phyloP scores from a whole-genome alignment of 352 stramenopile species.

The Globisporangium cystogenes region DNA sequence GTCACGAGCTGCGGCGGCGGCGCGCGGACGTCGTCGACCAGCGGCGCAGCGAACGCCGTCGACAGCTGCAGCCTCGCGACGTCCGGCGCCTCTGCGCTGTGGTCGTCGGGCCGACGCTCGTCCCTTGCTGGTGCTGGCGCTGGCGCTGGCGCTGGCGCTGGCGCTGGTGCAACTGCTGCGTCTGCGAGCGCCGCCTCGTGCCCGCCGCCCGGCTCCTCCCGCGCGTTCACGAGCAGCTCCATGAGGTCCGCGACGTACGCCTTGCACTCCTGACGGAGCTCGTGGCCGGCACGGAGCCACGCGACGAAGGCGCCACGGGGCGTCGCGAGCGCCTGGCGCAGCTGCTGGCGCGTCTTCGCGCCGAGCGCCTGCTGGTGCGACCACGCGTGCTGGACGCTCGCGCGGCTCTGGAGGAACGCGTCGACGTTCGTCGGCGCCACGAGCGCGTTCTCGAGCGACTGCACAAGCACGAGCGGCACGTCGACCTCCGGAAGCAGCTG shows the following conservation, averaged over 20 bases:
- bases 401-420: constrained; percentile 80
- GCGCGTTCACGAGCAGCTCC: constrained; percentile 66
- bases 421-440: constrained; percentile 89
- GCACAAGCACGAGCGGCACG: constrained; percentile 78
- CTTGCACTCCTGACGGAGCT: constrained; percentile 87
- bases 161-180: too few relatives aligned
- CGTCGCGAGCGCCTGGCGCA: constrained; percentile 41
- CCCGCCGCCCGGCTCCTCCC: constrained; percentile 16
- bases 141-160: too few relatives aligned
- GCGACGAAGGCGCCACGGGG: constrained; percentile 78
- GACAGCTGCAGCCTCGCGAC: background rate
- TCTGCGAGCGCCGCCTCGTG: background rate
- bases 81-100: background rate
- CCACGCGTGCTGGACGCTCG: constrained; percentile 63
- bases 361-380: constrained; percentile 66
- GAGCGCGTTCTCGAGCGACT: constrained; percentile 87
- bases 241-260: constrained; percentile 73
- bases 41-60: background rate
- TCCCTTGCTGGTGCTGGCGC: too few relatives aligned
- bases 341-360: constrained; percentile 44
- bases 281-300: constrained; percentile 86
- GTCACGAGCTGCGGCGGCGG: background rate
- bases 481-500: constrained; percentile 51
- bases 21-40: constrained; percentile 3
- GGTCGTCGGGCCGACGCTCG: too few relatives aligned